Percentiles rank a stretch among this genome's conserved stretches.
Evolutionary conservation across 2,329 filamentous ascomycete species (phyloP).

Genomic region (Aspergillus sp.): DNA sequence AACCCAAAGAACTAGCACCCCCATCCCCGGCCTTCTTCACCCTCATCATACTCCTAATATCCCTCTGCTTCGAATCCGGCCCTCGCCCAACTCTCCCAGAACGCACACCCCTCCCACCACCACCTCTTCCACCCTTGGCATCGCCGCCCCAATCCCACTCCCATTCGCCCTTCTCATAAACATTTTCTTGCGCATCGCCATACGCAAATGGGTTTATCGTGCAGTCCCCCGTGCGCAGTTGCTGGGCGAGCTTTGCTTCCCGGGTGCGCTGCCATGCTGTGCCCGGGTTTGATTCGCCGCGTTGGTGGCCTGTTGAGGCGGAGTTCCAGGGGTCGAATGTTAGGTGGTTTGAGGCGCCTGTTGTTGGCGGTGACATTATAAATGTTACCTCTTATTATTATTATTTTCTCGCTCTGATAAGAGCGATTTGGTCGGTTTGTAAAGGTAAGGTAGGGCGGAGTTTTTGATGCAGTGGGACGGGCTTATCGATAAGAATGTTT

Average conservation of each 20-base stretch:
- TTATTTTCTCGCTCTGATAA: not conserved
- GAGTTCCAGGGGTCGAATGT: slow-evolving; percentile 58
- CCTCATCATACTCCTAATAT: slow-evolving; percentile 41
- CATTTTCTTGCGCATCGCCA: not conserved
- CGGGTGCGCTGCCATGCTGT: slow-evolving; percentile 72
- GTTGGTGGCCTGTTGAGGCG: slow-evolving; percentile 74
- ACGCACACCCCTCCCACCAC: not conserved
- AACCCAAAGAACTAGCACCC: too few species aligned
- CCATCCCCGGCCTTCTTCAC: slow-evolving; percentile 11
- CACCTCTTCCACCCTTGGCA: not conserved
- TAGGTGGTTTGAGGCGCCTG: slow-evolving; percentile 21
- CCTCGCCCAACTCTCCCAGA: not conserved
- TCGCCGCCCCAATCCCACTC: slow-evolving; percentile 8
- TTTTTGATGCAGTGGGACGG: not conserved
- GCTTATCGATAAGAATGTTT: slow-evolving; percentile 6
- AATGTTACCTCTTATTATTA: not conserved
- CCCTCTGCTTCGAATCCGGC: slow-evolving; percentile 25
- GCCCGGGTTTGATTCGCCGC: slow-evolving; percentile 65
- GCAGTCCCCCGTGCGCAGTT: slow-evolving; percentile 66
- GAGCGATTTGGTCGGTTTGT: not conserved
- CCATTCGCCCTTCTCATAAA: slow-evolving; percentile 9
- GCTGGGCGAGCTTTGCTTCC: slow-evolving; percentile 65
- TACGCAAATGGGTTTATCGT: slow-evolving; percentile 44
- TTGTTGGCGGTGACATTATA: not conserved
- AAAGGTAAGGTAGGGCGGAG: not conserved